Percentiles rank a stretch among this genome's conserved stretches.
Conservation (phyloP, 257 asterid genomes). For the Penstemon newberryi region DNA sequence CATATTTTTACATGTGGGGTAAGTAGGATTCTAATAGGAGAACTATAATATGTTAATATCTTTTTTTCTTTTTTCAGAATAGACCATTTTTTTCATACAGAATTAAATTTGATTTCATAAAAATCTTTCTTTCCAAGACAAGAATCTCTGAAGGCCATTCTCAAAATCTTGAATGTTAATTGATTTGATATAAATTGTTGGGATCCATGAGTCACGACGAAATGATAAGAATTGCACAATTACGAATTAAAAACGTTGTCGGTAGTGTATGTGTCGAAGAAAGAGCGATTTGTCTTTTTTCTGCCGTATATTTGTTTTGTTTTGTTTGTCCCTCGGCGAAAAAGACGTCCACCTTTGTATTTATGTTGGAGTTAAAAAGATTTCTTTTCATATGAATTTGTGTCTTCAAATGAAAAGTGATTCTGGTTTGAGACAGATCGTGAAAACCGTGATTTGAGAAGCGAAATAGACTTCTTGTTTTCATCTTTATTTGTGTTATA, state of each 20-base stretch:
- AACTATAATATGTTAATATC: too few relatives aligned
- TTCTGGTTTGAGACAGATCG: conserved; percentile 10
- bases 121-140: neutral
- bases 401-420: neutral
- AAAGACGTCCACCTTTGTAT: conserved; percentile 8
- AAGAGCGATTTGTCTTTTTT: conserved; percentile 9
- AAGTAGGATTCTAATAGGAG: too few relatives aligned
- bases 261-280: conserved; percentile 6
- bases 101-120: neutral
- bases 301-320: conserved; percentile 20
- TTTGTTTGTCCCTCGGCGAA: conserved; percentile 14
- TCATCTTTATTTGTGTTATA: neutral
- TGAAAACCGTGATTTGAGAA: conserved; percentile 6
- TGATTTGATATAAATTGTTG: conserved; percentile 23
- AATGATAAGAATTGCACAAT: conserved; percentile 27
- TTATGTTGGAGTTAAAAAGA: neutral
- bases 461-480: conserved; percentile 19
- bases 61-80: too few relatives aligned
- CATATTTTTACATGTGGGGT: too few relatives aligned
- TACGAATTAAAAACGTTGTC: neutral
- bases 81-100: too few relatives aligned
- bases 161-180: conserved; percentile 13
- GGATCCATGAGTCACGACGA: conserved; percentile 14
- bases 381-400: neutral
- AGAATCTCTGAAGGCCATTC: conserved; percentile 31